Conservation (phyloP, 179 eudicot species). For the Pouteria campechiana region DNA sequence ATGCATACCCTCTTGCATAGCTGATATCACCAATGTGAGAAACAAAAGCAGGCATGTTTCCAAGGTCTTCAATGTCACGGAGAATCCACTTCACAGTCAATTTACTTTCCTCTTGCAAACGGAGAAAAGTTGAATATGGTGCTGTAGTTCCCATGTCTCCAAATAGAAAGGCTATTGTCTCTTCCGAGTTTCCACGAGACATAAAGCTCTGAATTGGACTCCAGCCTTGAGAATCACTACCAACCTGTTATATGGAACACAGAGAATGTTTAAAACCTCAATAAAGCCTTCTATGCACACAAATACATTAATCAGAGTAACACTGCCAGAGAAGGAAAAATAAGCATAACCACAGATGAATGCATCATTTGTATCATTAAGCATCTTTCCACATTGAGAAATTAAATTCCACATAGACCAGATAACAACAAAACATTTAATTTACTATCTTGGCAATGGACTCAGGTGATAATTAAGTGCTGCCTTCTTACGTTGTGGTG, state of each 20-base stretch:
- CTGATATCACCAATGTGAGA: slow-evolving; percentile 95
- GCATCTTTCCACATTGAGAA: too few species aligned
- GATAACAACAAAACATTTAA: too few species aligned
- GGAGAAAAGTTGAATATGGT: slow-evolving; percentile 63
- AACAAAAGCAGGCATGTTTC: slow-evolving; percentile 73
- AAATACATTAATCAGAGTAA: too few species aligned
- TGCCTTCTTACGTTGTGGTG: too few species aligned
- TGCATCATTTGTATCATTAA: too few species aligned
- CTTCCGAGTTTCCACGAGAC: slow-evolving; percentile 55
- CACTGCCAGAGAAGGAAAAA: too few species aligned
- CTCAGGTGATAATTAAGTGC: too few species aligned
- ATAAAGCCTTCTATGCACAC: too few species aligned
- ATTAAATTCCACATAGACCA: too few species aligned
- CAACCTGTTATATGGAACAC: slow-evolving; percentile 40
- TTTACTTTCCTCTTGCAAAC: slow-evolving; percentile 78
- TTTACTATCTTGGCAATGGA: too few species aligned
- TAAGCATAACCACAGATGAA: too few species aligned
- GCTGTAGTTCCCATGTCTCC: slow-evolving; percentile 99
- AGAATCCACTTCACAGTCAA: slow-evolving; percentile 84
- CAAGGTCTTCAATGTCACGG: slow-evolving; percentile 78
- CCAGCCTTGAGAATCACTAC: slow-evolving; percentile 94
- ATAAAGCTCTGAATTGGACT: slow-evolving; percentile 63
- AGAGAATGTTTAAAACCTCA: neutral
- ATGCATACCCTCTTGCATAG: slow-evolving; percentile 82
- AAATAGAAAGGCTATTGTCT: slow-evolving; percentile 72